Base-by-base conservation (phyloP, 768 basidiomycete species). In the Leccinum longicurvipes region DNA sequence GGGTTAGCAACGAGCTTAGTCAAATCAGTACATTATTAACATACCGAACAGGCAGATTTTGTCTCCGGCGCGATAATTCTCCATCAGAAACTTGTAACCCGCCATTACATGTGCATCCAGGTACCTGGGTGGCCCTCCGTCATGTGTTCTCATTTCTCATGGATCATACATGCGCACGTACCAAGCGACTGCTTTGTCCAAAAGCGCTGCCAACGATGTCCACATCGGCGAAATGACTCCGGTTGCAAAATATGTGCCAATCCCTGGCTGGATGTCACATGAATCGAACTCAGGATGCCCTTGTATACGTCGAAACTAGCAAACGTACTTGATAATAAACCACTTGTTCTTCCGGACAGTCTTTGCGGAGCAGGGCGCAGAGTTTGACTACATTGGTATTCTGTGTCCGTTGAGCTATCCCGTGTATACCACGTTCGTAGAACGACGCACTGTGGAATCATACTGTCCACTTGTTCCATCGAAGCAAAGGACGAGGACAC, bases 71-170 rank as follows among this genome's bases (percentile, higher is more conserved):
- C 73, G 75, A 65, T 86, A 90, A 62, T 87, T 91, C 57, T 87
- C 78, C 90, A 92, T 91, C 50, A 92, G 71, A 67, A 85, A 92
- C 58, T 73, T 75, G 69, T 92, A 93, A 1, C 91, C 91, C 8
- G 80, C 85, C 71, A 84, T 80, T n/a, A 91, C 85, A 70, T 91
- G 89, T 1, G 66, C 78, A 51, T 84, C 83, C 44, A 91, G 74
- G 62, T 85, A 90, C 82, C 86, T 87, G 47, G 32, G 50, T 19
- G 45, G 21, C 21, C 14, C 29, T 55, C 15, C 9, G 23, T 32
- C 5, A 3, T 19, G 10, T 8, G 41, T 44, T 44, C 21, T 44
- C 21, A 44, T 23, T 11, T 46, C 27, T 17, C 10, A 41, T 9
- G 23, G 25, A 49, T 34, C 21, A 8, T 17, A 15, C 23, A 44